These are phyloP conservation scores for Solanum lycopersicoides DNA, from an alignment of 257 asterid species.

Conservation along the genomic window DNA sequence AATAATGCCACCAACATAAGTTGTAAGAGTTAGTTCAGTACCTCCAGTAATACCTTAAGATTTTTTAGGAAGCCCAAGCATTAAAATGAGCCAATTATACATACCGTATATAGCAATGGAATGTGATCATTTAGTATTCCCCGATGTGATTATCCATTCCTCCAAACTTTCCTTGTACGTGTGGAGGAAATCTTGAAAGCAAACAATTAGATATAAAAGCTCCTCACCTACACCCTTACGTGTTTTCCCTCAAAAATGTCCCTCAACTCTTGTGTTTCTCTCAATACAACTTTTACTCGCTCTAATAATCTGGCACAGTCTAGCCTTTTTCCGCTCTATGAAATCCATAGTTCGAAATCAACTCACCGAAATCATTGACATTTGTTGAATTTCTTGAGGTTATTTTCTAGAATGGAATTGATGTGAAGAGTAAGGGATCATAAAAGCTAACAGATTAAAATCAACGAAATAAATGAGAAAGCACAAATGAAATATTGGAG, in stretches of 20 bases:
- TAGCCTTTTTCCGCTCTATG: background rate
- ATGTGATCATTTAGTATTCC: background rate
- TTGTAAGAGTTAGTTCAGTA: background rate
- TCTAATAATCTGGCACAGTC: background rate
- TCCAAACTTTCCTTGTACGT: background rate
- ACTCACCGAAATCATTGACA: background rate
- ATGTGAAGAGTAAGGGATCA: background rate
- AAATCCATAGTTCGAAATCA: background rate
- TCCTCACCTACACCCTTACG: background rate
- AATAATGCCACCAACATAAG: background rate
- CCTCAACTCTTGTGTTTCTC: background rate
- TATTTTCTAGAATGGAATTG: background rate
- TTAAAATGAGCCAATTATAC: background rate
- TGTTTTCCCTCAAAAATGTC: background rate
- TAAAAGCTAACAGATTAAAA: background rate
- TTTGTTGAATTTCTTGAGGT: background rate
- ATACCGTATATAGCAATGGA: background rate
- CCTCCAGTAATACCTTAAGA: background rate
- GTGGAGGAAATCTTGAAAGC: background rate
- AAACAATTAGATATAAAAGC: background rate
- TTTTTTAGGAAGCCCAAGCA: background rate
- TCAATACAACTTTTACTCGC: background rate
- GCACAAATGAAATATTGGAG: background rate
- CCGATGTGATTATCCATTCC: background rate
- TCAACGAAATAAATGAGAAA: background rate